phyloP scores from a whole-genome alignment of 495 filamentous ascomycete genomes.

The Hypoxylon subgilvum region DNA sequence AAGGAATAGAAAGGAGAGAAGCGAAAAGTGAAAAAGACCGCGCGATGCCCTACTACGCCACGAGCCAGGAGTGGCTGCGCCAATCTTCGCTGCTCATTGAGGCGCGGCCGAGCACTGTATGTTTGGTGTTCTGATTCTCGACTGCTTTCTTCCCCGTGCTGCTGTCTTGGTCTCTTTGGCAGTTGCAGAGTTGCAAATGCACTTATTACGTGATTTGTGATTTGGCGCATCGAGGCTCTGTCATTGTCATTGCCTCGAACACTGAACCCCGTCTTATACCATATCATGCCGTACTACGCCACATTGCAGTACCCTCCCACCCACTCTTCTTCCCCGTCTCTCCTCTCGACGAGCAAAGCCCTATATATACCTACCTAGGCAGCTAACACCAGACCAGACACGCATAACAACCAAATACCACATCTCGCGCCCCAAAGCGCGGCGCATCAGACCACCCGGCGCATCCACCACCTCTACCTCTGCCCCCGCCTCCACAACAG shows the following conservation, averaged over 20 bases:
- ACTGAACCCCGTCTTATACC: no score
- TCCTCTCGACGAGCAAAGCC: no score
- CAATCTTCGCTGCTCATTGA: constrained; percentile 56
- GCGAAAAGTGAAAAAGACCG: background rate
- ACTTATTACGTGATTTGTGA: no score
- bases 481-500: background rate
- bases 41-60: constrained; percentile 59
- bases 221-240: no score
- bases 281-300: no score
- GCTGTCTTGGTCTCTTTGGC: no score
- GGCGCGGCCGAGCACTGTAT: constrained; percentile 55
- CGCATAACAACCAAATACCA: constrained; percentile 85
- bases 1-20: no score
- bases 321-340: background rate
- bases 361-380: background rate
- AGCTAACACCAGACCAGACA: constrained; percentile 61
- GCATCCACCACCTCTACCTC: constrained; percentile 8
- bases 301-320: background rate
- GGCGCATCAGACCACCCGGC: constrained; percentile 37
- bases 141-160: no score
- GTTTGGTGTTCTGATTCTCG: no score
- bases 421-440: constrained; percentile 59
- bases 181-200: no score
- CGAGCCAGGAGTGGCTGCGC: constrained; percentile 61
- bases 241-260: no score